A percentile compares a stretch with the other conserved stretches of the same genome.
phyloP scores from a whole-genome alignment of 257 asterid genomes.

The Hygrophila difformis region DNA sequence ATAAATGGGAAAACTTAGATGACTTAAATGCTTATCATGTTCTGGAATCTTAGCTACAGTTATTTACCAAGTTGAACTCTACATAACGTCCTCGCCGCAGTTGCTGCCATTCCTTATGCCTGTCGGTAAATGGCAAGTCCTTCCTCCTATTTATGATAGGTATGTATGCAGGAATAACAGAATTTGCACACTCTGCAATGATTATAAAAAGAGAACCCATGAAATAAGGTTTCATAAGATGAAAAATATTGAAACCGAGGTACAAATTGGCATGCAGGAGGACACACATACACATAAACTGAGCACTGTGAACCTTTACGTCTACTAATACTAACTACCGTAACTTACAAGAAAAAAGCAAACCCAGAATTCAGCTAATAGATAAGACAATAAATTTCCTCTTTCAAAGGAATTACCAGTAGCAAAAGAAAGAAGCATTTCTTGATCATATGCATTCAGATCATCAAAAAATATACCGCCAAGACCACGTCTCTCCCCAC shows the following conservation, averaged over 20 bases:
- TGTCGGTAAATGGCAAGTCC: constrained; percentile 64
- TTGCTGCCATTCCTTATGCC: constrained; percentile 91
- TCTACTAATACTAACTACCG: too few species aligned
- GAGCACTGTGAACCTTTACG: too few species aligned
- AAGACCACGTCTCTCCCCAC: constrained; percentile 95
- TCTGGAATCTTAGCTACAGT: constrained; percentile 3
- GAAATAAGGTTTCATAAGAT: too few species aligned
- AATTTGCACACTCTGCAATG: constrained; percentile 87
- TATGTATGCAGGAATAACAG: constrained; percentile 85
- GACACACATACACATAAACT: too few species aligned
- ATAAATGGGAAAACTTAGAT: constrained; percentile 12
- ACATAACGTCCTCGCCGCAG: constrained; percentile 94
- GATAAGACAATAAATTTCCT: too few species aligned
- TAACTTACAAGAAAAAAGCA: too few species aligned
- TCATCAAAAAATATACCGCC: constrained; percentile 98
- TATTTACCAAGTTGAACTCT: constrained; percentile 82
- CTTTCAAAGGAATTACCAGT: constrained; percentile 54
- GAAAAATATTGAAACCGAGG: too few species aligned
- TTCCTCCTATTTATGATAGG: constrained; percentile 86
- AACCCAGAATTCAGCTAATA: too few species aligned
- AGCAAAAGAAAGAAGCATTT: constrained; percentile 95
- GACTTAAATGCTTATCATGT: not conserved
- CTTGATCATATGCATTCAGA: constrained; percentile 82
- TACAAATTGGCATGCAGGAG: too few species aligned
- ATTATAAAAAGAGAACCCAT: constrained; percentile 8